A percentile compares a stretch with the other conserved stretches of the same genome.
Conservation (phyloP, 345 rosid species). For the Eutrema japonicum region DNA sequence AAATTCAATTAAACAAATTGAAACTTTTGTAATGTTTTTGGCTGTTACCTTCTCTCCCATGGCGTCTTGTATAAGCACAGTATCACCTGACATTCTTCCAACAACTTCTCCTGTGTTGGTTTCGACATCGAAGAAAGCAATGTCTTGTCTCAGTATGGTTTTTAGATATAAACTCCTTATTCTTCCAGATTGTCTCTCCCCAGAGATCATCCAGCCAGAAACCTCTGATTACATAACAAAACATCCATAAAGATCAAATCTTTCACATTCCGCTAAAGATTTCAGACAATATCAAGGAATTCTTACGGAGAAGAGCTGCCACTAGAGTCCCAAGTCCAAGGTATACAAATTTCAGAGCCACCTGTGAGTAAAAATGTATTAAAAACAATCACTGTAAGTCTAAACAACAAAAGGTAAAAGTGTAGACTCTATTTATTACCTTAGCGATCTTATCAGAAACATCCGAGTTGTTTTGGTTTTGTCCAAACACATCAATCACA, state of each 20-base stretch:
- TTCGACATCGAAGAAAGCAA: slow-evolving; percentile 70
- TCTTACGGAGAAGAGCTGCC: slow-evolving; percentile 74
- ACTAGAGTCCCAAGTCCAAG: slow-evolving; percentile 59
- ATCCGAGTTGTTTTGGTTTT: slow-evolving; percentile 46
- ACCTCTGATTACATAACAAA: slow-evolving; percentile 54
- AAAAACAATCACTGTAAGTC: slow-evolving; percentile 7
- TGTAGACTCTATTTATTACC: slow-evolving; percentile 41
- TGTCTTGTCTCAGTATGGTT: slow-evolving; percentile 71
- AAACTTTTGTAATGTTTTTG: background rate
- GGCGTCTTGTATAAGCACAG: slow-evolving; percentile 76
- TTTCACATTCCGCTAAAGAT: background rate
- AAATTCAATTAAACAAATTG: too few relatives aligned
- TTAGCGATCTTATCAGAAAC: slow-evolving; percentile 48
- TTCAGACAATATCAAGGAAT: background rate
- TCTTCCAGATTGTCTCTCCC: slow-evolving; percentile 67
- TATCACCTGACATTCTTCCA: slow-evolving; percentile 72
- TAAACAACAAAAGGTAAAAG: slow-evolving; percentile 2
- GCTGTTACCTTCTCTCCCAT: slow-evolving; percentile 69
- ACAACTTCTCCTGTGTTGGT: slow-evolving; percentile 72
- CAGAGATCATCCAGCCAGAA: slow-evolving; percentile 79
- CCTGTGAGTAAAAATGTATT: slow-evolving; percentile 38
- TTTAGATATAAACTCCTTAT: slow-evolving; percentile 61
- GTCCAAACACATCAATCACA: slow-evolving; percentile 53
- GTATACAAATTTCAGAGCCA: slow-evolving; percentile 63
- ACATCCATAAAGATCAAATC: background rate